Percentiles rank a stretch among this genome's conserved stretches.
Evolutionary conservation across 257 asterid genomes (phyloP).

Genomic region (Salvia rosmarinus): DNA sequence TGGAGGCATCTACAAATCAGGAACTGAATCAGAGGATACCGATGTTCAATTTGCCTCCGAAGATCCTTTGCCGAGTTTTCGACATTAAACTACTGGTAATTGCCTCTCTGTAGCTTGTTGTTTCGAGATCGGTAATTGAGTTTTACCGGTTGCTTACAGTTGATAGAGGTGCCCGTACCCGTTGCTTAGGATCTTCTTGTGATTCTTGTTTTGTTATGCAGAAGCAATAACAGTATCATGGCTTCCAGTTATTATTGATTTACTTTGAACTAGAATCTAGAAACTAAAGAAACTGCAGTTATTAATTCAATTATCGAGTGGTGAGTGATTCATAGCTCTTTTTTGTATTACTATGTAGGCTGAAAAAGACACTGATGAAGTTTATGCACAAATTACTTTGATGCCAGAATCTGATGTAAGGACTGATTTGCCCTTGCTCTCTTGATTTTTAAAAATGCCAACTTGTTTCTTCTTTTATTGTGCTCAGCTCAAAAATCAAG

Average conservation of each 20-base stretch:
- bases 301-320: conserved; percentile 6
- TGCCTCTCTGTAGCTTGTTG: conserved; percentile 24
- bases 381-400: conserved; percentile 85
- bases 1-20: conserved; percentile 95
- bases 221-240: not conserved
- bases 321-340: conserved; percentile 21
- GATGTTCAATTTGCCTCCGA: conserved; percentile 75
- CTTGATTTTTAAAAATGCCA: not conserved
- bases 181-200: too few species aligned
- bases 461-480: not conserved
- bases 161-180: conserved; percentile 1
- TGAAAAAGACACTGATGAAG: conserved; percentile 88
- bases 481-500: not conserved
- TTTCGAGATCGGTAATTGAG: conserved; percentile 13
- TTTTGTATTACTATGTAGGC: conserved; percentile 51
- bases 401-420: conserved; percentile 80
- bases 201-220: conserved; percentile 5
- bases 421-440: conserved; percentile 3
- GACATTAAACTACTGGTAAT: conserved; percentile 69
- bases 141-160: not conserved
- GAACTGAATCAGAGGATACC: conserved; percentile 74
- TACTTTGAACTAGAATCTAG: conserved; percentile 1
- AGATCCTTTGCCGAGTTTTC: conserved; percentile 77
- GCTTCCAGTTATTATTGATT: not conserved
- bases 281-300: not conserved